phyloP scores from a whole-genome alignment of 345 rosid genomes.

The Lumnitzera racemosa region DNA sequence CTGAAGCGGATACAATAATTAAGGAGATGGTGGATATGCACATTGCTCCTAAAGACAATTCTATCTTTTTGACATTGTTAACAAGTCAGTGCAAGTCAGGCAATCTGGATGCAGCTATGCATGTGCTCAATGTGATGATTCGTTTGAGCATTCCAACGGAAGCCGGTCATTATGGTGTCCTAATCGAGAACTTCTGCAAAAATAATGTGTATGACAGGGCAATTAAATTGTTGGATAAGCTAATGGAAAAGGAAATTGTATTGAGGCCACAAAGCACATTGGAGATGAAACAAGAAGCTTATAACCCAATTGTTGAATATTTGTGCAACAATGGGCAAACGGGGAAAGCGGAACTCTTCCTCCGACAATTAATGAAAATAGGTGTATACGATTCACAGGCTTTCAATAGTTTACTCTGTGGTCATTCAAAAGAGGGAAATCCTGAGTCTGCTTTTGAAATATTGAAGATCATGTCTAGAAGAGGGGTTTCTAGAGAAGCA shows the following conservation, averaged over 20 bases:
- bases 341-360: conserved; percentile 68
- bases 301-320: conserved; percentile 58
- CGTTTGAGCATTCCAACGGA: conserved; percentile 63
- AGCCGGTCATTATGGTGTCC: conserved; percentile 80
- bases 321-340: conserved; percentile 69
- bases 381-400: conserved; percentile 67
- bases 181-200: conserved; percentile 72
- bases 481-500: conserved; percentile 62
- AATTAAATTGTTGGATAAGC: conserved; percentile 59
- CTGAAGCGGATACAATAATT: conserved; percentile 52
- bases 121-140: conserved; percentile 79
- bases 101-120: conserved; percentile 58
- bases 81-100: conserved; percentile 54
- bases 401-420: conserved; percentile 61
- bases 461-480: conserved; percentile 73
- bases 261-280: conserved; percentile 62
- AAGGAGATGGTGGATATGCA: conserved; percentile 59
- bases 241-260: conserved; percentile 69
- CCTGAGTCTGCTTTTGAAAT: conserved; percentile 77
- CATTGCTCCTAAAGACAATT: conserved; percentile 66
- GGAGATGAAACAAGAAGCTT: conserved; percentile 57
- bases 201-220: conserved; percentile 56
- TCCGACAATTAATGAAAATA: conserved; percentile 82
- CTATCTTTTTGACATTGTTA: conserved; percentile 59
- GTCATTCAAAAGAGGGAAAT: conserved; percentile 80